Percentiles rank a stretch among this genome's conserved stretches.
Evolutionary conservation across 1,139 yeast species (phyloP).

Genomic region (Entelexis paramagnoliae): DNA sequence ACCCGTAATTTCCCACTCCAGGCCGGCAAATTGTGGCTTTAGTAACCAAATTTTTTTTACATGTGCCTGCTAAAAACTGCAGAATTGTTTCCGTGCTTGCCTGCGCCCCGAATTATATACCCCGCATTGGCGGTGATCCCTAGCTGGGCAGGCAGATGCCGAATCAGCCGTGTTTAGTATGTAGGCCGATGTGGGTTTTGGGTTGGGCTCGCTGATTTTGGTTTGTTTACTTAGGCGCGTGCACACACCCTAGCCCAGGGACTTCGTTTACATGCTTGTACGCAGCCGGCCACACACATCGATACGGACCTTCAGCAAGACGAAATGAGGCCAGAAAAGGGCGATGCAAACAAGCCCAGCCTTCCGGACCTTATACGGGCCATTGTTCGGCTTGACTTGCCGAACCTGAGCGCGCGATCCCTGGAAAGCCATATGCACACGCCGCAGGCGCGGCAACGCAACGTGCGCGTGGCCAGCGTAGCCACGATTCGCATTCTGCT

Average conservation of each 20-base stretch:
- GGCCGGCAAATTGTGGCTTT: too few species aligned
- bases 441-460: background rate
- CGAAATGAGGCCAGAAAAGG: background rate
- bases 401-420: background rate
- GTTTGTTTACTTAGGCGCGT: conserved; percentile 5
- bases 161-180: background rate
- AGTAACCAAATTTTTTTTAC: too few species aligned
- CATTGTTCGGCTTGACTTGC: background rate
- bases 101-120: background rate
- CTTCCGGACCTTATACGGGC: background rate
- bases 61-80: too few species aligned
- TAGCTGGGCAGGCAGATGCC: background rate
- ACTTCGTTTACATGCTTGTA: background rate
- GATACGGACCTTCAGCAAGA: background rate
- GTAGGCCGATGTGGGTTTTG: too few species aligned
- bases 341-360: background rate
- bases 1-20: too few species aligned
- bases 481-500: conserved; percentile 12
- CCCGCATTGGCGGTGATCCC: background rate
- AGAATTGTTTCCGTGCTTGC: background rate
- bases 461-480: conserved; percentile 10
- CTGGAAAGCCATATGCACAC: background rate
- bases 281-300: background rate
- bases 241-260: background rate
- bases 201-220: background rate